Evolutionary conservation across 2,329 filamentous ascomycete genomes (phyloP), one percentile per base, ranked within the genome.

Genomic region (Penicillium sp.): DNA sequence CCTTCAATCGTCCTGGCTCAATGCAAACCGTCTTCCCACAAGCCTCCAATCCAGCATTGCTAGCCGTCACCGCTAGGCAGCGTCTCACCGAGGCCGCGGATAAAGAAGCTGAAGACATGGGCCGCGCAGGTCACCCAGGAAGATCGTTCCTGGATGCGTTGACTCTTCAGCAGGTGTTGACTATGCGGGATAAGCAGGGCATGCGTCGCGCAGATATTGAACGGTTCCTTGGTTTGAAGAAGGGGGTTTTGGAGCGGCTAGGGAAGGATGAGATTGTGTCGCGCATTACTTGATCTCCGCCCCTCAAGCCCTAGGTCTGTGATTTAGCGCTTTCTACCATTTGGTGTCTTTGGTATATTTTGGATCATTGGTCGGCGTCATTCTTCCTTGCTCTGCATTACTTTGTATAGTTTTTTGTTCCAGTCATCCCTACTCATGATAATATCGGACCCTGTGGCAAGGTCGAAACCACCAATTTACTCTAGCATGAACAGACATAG

Each of bases 1-100:
- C 77, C 23, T 82, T 81, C 61, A 62, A 66, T 27, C 64, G 63
- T 61, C 32, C 63, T 56, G 65, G 59, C 61, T 60, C 61, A 53
- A 60, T 65, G 48, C 68, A 70, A 56, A 69, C 73, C 51, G 66
- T 75, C 51, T 74, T 76, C 61, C 69, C 64, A 27, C 64, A 55
- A 38, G 55, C 61, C 43, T 72, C 67, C 16, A 86, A 86, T 56
- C 83, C 84, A 1, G 81, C 83, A 0, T 61, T 86, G 6, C 67
- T 78, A 19, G 76, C 82, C 3, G 71, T 86, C 3, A 74, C 78
- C 16, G 78, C 82, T 3, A 74, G 84, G 36, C 71, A 80, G 48
- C 70, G 73, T 29, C 72, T 85, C 40, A 72, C 77, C 23, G 76
- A 76, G 18, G 75, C 78, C 34, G 84, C 81, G 1, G 82, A 85